These are phyloP conservation scores for Leccinum sublutescens DNA, from an alignment of 768 basidiomycete species.

Conservation along the genomic window DNA sequence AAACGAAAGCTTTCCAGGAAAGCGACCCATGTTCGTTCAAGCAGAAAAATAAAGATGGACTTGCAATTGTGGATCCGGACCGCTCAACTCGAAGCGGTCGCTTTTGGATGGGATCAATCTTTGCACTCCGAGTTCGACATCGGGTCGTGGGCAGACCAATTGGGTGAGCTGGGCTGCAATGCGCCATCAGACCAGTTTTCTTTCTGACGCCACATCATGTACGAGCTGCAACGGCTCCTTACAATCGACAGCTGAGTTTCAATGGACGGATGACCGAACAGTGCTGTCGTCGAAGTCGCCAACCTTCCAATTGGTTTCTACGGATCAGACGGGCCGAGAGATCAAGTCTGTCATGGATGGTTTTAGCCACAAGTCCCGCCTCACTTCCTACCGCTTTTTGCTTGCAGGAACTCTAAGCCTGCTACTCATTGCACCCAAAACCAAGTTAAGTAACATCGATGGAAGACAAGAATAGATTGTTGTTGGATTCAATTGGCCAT, in stretches of 20 bases:
- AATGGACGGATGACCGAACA: background rate
- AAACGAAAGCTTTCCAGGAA: background rate
- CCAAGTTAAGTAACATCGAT: background rate
- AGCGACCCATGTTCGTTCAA: background rate
- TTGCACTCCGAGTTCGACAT: too few species aligned
- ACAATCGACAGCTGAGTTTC: background rate
- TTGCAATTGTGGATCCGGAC: background rate
- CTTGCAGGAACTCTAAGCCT: background rate
- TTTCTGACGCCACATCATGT: background rate
- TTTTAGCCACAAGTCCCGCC: background rate
- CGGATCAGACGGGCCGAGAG: background rate
- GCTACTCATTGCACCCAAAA: background rate
- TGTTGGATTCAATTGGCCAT: background rate
- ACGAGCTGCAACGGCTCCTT: background rate
- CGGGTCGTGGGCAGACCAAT: too few species aligned
- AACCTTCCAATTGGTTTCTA: background rate
- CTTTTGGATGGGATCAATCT: background rate
- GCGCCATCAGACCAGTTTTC: background rate
- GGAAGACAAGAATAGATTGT: background rate
- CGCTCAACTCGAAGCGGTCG: background rate
- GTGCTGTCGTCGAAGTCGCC: background rate
- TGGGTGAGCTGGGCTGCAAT: background rate
- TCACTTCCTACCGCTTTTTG: background rate
- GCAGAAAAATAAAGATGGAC: background rate
- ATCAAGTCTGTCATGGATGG: background rate